Conservation (phyloP, 768 basidiomycete genomes). For the Serendipita sp. region DNA sequence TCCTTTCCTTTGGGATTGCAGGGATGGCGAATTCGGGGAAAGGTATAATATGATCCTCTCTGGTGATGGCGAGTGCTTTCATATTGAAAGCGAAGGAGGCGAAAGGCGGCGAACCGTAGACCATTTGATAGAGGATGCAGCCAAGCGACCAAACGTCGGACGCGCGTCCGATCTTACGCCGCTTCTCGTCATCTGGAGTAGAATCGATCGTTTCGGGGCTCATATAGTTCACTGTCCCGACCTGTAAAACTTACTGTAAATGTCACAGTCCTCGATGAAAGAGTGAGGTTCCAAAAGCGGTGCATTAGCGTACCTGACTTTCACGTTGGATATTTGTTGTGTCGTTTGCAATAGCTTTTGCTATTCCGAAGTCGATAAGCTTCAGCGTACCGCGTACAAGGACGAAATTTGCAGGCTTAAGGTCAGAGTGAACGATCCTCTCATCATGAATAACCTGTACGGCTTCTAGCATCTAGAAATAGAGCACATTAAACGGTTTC, state of each 20-base stretch:
- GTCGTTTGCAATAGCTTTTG: constrained; percentile 95
- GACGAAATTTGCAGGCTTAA: constrained; percentile 98
- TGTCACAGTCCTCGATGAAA: background rate
- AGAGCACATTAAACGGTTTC: background rate
- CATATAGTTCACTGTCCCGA: constrained; percentile 98
- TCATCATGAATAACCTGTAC: constrained; percentile 98
- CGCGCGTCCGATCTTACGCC: constrained; percentile 49
- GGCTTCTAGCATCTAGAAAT: constrained; percentile 79
- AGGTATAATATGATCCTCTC: constrained; percentile 56
- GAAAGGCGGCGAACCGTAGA: constrained; percentile 90
- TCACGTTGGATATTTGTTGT: constrained; percentile 97
- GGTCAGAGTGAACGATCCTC: constrained; percentile 95
- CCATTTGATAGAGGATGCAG: constrained; percentile 97
- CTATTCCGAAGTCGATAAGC: constrained; percentile 98
- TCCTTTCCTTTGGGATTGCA: constrained; percentile 17
- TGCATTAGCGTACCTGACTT: constrained; percentile 47
- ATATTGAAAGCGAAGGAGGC: constrained; percentile 64
- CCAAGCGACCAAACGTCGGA: constrained; percentile 98
- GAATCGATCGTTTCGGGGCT: constrained; percentile 88
- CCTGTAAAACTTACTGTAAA: constrained; percentile 25
- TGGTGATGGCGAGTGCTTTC: constrained; percentile 91
- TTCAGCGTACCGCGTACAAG: constrained; percentile 89
- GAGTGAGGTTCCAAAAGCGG: background rate
- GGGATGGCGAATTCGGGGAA: constrained; percentile 59
- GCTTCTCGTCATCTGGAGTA: constrained; percentile 33